phyloP scores from a whole-genome alignment of 1,284 basidiomycete genomes.

The Blastosporella zonata region DNA sequence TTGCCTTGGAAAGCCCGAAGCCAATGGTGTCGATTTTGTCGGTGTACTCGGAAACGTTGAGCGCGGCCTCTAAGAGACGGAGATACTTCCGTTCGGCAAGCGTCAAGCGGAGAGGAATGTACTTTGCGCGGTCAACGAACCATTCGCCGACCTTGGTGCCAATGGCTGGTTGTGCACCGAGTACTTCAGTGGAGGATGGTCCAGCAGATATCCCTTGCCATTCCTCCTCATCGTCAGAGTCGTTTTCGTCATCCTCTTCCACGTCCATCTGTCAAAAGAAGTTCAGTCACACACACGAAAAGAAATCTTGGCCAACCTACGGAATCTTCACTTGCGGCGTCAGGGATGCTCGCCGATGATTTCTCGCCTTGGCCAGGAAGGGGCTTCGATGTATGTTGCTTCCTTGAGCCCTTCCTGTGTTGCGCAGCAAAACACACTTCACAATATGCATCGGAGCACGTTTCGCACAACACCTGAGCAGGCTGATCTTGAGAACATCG shows the following conservation, averaged over 20 bases:
- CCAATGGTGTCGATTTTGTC: constrained; percentile 80
- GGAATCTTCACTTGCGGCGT: constrained; percentile 25
- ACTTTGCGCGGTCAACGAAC: constrained; percentile 76
- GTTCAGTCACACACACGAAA: not conserved
- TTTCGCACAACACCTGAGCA: constrained; percentile 66
- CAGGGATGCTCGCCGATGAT: constrained; percentile 20
- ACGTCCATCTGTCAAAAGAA: constrained; percentile 45
- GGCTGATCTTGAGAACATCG: constrained; percentile 62
- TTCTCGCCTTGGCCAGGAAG: constrained; percentile 30
- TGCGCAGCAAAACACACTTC: constrained; percentile 81
- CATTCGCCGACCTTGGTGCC: constrained; percentile 70
- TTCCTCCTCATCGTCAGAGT: constrained; percentile 49
- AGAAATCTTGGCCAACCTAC: constrained; percentile 21
- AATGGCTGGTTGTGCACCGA: constrained; percentile 51
- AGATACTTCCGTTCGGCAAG: constrained; percentile 74
- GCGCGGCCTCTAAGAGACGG: constrained; percentile 75
- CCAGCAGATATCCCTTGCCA: constrained; percentile 39
- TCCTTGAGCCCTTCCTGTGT: constrained; percentile 75
- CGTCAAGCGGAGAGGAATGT: constrained; percentile 72
- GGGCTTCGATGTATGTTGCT: constrained; percentile 56
- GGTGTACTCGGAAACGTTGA: constrained; percentile 79
- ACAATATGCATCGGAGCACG: constrained; percentile 70
- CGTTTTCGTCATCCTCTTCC: constrained; percentile 40
- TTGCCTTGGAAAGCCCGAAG: constrained; percentile 71
- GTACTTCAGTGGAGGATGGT: constrained; percentile 35